These are phyloP conservation scores for Asterochloris sp. DNA, from an alignment of 139 green algal genomes.

Conservation along the genomic window DNA sequence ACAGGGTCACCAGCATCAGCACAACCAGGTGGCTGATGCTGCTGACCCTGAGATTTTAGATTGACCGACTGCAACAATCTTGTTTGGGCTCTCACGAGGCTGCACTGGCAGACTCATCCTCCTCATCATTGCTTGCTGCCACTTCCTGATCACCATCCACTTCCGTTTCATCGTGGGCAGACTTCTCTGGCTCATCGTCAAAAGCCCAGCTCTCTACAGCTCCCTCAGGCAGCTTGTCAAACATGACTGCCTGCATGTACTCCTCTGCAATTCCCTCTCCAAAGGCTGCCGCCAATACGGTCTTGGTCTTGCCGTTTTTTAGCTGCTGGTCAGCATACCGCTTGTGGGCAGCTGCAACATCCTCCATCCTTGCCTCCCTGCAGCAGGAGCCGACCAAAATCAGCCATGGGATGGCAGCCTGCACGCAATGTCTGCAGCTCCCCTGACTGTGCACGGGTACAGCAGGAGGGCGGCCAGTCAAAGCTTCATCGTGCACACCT, in stretches of 20 bases:
- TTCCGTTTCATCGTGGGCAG: no score
- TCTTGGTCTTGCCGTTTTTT: slow-evolving; percentile 71
- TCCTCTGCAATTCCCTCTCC: slow-evolving; percentile 39
- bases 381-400: not conserved
- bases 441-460: not conserved
- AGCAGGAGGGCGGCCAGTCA: not conserved
- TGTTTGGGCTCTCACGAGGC: no score
- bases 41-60: no score
- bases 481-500: not conserved
- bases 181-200: no score
- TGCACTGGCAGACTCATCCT: no score
- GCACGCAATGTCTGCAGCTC: not conserved
- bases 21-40: no score
- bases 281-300: slow-evolving; percentile 67
- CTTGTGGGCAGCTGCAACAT: slow-evolving; percentile 34
- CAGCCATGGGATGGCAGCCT: not conserved
- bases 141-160: no score
- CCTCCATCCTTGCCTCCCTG: slow-evolving; percentile 11
- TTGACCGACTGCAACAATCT: no score
- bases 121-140: no score
- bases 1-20: no score
- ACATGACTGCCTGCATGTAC: slow-evolving; percentile 73
- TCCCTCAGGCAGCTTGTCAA: slow-evolving; percentile 21
- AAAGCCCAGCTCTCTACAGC: not conserved
- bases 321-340: slow-evolving; percentile 65